Evolutionary conservation across 768 basidiomycete species (phyloP), one percentile per base, ranked within the genome.

Genomic region (Hortiboletus campestris): DNA sequence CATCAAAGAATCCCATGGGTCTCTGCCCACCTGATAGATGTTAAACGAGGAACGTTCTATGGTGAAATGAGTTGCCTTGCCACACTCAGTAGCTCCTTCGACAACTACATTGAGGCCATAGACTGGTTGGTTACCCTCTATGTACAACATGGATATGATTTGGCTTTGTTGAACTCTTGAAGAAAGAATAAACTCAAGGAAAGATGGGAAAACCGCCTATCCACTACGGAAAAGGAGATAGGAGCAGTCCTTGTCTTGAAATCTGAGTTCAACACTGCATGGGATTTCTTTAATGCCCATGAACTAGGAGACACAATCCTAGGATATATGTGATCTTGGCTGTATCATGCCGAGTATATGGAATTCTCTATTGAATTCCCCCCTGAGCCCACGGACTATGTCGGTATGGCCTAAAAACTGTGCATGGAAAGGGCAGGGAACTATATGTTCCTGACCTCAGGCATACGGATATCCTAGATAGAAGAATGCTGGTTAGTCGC

Each of bases 1-100:
- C 50, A 52, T 1, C 20, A 54, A n/a, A 41, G 49, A 34, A 43
- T 55, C n/a, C 57, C 51, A 6, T 59, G 60, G 59, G 53, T 59
- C 1, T 50, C 44, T 2, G 39, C 43, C 19, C 54, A 61, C 25
- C 57, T 51, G 0, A 7, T 46, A 0, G 50, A 61, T 1, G 54
- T 61, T 0, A 61, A 61, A 22, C 39, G 48, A 42, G 60, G 60
- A 0, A 61, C 53, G 1, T 60, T 60, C 17, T 14, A 7, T 0
- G 48, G 59, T 22, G 55, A 60, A 12, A 56, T 60, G 55, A 6
- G 4, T 0, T 39, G 44, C 0, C 20, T 60, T 0, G 38, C 58
- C 32, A 56, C 43, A 0, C 32, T 59, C 0, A 35, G 55, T 53
- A 56, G 55, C 25, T 17, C 1, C 0, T 2, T 1, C 0, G 45